phyloP scores from a whole-genome alignment of 768 basidiomycete species.

The Kwoniella botswanensis region DNA sequence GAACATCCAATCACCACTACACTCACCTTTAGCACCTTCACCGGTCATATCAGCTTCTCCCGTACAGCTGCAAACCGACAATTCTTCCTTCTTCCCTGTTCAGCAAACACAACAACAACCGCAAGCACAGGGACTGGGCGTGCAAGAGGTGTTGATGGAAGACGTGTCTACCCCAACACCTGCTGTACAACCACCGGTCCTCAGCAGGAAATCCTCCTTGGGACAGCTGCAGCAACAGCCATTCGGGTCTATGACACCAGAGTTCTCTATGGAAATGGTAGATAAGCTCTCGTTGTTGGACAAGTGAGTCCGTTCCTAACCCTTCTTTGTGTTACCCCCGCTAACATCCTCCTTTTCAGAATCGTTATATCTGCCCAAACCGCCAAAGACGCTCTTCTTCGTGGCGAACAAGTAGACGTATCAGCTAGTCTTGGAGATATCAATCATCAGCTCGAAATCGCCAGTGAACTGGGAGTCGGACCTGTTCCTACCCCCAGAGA shows the following conservation, averaged over 20 bases:
- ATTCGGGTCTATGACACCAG: constrained; percentile 29
- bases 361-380: constrained; percentile 49
- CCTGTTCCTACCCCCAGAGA: constrained; percentile 41
- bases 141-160: constrained; percentile 41
- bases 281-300: constrained; percentile 54
- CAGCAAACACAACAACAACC: not conserved
- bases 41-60: constrained; percentile 34
- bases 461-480: constrained; percentile 46
- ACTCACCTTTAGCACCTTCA: constrained; percentile 38
- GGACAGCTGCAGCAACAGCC: constrained; percentile 13
- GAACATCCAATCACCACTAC: constrained; percentile 26
- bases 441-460: constrained; percentile 51
- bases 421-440: constrained; percentile 53
- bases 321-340: not conserved
- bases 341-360: constrained; percentile 26
- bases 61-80: constrained; percentile 18
- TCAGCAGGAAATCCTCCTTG: constrained; percentile 24
- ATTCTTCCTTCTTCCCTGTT: constrained; percentile 17
- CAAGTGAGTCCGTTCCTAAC: constrained; percentile 37
- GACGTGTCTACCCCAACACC: constrained; percentile 41
- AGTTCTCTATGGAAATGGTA: constrained; percentile 47
- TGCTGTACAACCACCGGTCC: constrained; percentile 14
- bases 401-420: constrained; percentile 48
- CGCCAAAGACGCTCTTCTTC: constrained; percentile 51
- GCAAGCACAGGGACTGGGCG: constrained; percentile 18